phyloP scores from a whole-genome alignment of 164 flowering plant species.

The Houttuynia cordata region DNA sequence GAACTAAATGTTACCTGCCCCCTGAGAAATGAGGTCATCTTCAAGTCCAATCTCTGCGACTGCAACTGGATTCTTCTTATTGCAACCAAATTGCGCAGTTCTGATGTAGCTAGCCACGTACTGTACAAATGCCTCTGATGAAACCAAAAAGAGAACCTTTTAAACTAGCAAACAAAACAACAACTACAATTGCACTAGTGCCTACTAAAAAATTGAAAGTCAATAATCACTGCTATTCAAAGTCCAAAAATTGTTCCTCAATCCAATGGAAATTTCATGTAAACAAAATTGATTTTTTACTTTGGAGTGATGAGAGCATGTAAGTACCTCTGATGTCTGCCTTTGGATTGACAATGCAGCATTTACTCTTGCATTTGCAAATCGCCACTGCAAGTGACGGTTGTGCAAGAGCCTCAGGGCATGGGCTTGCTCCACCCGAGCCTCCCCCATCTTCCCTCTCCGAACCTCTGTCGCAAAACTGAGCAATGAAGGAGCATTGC shows the following conservation, averaged over 20 bases:
- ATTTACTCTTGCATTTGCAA: constrained; percentile 67
- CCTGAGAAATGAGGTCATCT: constrained; percentile 62
- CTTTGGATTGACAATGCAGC: constrained; percentile 42
- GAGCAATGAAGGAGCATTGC: constrained; percentile 33
- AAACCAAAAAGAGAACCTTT: neutral
- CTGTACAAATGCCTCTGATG: constrained; percentile 67
- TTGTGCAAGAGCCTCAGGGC: constrained; percentile 55
- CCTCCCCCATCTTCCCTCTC: constrained; percentile 65
- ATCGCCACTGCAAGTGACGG: constrained; percentile 76
- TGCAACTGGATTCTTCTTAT: constrained; percentile 61
- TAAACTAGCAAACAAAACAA: no score
- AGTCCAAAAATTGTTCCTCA: no score
- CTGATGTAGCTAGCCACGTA: constrained; percentile 78
- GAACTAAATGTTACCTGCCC: constrained; percentile 46
- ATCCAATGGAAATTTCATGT: no score
- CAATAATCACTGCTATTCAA: no score
- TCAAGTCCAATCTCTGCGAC: constrained; percentile 57
- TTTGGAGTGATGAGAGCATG: no score
- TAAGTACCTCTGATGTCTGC: constrained; percentile 55
- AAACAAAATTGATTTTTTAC: no score
- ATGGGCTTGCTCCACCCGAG: constrained; percentile 54
- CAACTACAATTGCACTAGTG: no score
- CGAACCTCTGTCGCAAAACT: constrained; percentile 53
- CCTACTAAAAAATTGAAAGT: no score
- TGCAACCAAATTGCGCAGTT: constrained; percentile 70